Evolutionary conservation across 768 basidiomycete species (phyloP), one percentile per base, ranked within the genome.

Genomic region (Artomyces pyxidatus): DNA sequence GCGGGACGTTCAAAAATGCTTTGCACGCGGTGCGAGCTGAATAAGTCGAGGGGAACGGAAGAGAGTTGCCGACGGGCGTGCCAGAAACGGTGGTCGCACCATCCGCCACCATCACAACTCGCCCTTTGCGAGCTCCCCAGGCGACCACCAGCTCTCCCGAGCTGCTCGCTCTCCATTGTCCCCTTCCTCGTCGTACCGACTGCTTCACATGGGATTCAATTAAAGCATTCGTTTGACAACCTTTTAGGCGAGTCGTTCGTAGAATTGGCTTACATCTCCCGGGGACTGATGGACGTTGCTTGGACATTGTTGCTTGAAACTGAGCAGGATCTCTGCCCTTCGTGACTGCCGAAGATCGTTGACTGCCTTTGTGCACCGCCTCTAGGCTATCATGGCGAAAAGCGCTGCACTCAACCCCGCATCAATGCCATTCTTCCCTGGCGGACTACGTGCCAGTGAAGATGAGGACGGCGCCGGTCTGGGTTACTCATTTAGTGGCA

Each of bases 381-480:
- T 50, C 48, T 45, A 45, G 46, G 48, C 47, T 45, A 49, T 48
- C 46, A 85, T 88, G 82, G 81, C 84, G 54, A 81, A 79, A 75
- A 85, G 80, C 59, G 82, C 78, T 60, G 75, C 84, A 51, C 71
- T 89, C 59, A 88, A 89, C 66, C 86, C 88, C 55, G 74, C 85
- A 53, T 90, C 87, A 50, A 81, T 81, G 63, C 88, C 88, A 44
- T 90, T 90, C 76, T 88, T 88, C 64, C 88, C 88, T 53, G 84
- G 83, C 47, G 75, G 71, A 59, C 59, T 78, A 57, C 79, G 80
- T 55, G 61, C 71, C 56, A 69, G 61, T 58, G 81, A 81, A 49
- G 80, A 83, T 50, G 81, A 82, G 47, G 69, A 67, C 42, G 61
- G 64, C 42, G 65, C 62, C 58, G 68, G 68, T 51, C 63, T 76